These are phyloP conservation scores for Hyaloperonospora brassicae DNA, from an alignment of 352 stramenopile genomes.

Conservation along the genomic window DNA sequence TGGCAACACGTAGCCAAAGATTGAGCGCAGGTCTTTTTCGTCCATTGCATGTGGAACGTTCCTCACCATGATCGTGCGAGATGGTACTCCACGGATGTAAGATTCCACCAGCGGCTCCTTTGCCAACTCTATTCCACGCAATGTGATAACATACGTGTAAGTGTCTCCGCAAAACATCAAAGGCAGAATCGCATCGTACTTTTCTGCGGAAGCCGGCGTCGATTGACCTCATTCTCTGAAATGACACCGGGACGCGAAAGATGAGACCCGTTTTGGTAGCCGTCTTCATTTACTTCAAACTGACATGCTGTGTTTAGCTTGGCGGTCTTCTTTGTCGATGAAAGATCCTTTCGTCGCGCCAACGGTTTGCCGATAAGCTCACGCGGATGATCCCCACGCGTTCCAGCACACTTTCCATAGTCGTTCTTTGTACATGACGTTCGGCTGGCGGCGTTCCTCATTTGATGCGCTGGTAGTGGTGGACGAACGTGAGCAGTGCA, in stretches of 20 bases:
- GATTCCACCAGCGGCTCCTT: slow-evolving; percentile 29
- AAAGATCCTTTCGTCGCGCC: slow-evolving; percentile 10
- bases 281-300: slow-evolving; percentile 6
- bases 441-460: background rate
- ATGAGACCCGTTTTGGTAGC: background rate
- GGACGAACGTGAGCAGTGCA: background rate
- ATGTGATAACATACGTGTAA: background rate
- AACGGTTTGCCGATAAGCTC: slow-evolving; percentile 22
- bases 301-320: slow-evolving; percentile 26
- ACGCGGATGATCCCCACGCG: background rate
- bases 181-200: slow-evolving; percentile 17
- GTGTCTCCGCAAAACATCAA: background rate
- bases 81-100: slow-evolving; percentile 31
- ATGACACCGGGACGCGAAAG: slow-evolving; percentile 42
- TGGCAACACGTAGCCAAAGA: slow-evolving; percentile 54
- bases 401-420: background rate
- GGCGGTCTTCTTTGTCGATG: slow-evolving; percentile 11
- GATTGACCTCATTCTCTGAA: slow-evolving; percentile 44
- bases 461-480: background rate
- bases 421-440: background rate
- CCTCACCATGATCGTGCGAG: slow-evolving; percentile 23
- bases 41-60: slow-evolving; percentile 44
- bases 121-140: slow-evolving; percentile 22
- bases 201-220: slow-evolving; percentile 24
- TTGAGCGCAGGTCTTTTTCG: slow-evolving; percentile 41